These are phyloP conservation scores for Phytopythium aichiense DNA, from an alignment of 352 stramenopile genomes.

Conservation along the genomic window DNA sequence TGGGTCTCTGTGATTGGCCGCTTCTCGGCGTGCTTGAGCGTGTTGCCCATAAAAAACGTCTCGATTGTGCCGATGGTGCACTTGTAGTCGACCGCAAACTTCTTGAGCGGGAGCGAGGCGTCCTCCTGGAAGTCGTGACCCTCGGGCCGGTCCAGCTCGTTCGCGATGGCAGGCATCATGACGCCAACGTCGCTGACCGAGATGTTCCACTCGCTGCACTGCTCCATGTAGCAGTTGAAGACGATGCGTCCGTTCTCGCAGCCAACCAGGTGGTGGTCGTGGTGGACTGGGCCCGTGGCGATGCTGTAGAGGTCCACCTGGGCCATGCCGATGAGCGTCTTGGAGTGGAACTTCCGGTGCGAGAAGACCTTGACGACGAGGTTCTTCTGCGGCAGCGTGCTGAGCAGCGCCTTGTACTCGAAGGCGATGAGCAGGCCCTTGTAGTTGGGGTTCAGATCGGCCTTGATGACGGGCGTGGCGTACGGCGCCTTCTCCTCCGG, in stretches of 20 bases:
- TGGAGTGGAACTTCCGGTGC: slow-evolving; percentile 74
- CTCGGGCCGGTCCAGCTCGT: slow-evolving; percentile 85
- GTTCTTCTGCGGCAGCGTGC: slow-evolving; percentile 47
- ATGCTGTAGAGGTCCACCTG: slow-evolving; percentile 81
- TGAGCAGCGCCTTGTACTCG: slow-evolving; percentile 75
- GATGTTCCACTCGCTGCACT: slow-evolving; percentile 89
- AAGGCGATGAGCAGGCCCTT: slow-evolving; percentile 85
- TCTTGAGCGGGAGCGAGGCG: slow-evolving; percentile 81
- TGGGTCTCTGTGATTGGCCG: slow-evolving; percentile 72
- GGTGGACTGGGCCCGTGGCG: slow-evolving; percentile 80
- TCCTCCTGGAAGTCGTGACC: slow-evolving; percentile 90
- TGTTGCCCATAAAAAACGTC: slow-evolving; percentile 86
- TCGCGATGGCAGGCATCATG: slow-evolving; percentile 87
- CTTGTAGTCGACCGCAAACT: slow-evolving; percentile 89
- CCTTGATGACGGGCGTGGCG: slow-evolving; percentile 79
- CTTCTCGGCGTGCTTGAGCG: slow-evolving; percentile 76
- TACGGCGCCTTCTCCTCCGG: slow-evolving; percentile 63
- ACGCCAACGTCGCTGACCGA: slow-evolving; percentile 84
- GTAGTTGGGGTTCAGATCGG: slow-evolving; percentile 86
- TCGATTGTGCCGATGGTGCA: slow-evolving; percentile 86
- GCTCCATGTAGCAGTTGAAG: slow-evolving; percentile 91
- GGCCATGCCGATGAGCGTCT: slow-evolving; percentile 69
- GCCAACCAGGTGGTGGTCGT: slow-evolving; percentile 82
- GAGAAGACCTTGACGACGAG: slow-evolving; percentile 81
- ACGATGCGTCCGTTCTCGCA: slow-evolving; percentile 86